Percentiles rank a stretch among this genome's conserved stretches.
Conservation (phyloP, 2,329 filamentous ascomycete species). For the Lachnellula suecica region DNA sequence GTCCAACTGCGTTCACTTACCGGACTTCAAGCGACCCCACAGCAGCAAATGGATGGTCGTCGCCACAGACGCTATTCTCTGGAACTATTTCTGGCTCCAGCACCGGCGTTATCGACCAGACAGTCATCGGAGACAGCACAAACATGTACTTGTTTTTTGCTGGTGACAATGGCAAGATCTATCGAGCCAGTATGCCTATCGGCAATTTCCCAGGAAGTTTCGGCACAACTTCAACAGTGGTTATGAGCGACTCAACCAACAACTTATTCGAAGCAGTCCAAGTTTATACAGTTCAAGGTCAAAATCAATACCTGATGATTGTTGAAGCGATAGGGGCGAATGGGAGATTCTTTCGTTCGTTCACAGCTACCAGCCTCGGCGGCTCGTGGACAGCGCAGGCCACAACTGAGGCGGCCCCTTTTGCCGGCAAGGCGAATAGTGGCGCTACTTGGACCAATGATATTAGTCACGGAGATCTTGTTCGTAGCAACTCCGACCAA, state of each 20-base stretch:
- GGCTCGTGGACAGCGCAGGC: slow-evolving; percentile 61
- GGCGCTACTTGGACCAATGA: slow-evolving; percentile 66
- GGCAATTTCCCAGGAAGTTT: slow-evolving; percentile 61
- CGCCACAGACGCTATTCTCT: slow-evolving; percentile 52
- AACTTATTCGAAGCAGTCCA: slow-evolving; percentile 67
- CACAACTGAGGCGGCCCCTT: slow-evolving; percentile 54
- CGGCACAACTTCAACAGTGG: slow-evolving; percentile 46
- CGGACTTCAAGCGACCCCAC: slow-evolving; percentile 57
- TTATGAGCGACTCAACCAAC: slow-evolving; percentile 52
- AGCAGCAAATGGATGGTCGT: slow-evolving; percentile 56
- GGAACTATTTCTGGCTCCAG: slow-evolving; percentile 50
- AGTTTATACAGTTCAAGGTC: slow-evolving; percentile 59
- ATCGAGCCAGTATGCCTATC: slow-evolving; percentile 62
- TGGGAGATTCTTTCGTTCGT: slow-evolving; percentile 67
- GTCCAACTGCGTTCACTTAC: slow-evolving; percentile 58
- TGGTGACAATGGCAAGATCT: slow-evolving; percentile 67
- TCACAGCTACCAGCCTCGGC: slow-evolving; percentile 55
- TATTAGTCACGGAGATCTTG: slow-evolving; percentile 64
- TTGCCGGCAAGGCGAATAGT: slow-evolving; percentile 66
- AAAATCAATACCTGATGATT: slow-evolving; percentile 63
- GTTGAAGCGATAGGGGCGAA: slow-evolving; percentile 58
- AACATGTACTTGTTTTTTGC: slow-evolving; percentile 69
- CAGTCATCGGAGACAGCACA: slow-evolving; percentile 57
- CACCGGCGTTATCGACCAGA: slow-evolving; percentile 62
- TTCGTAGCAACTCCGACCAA: slow-evolving; percentile 57